Percentiles rank a stretch among this genome's conserved stretches.
Evolutionary conservation across 257 asterid species (phyloP).

Genomic region (Phtheirospermum japonicum): DNA sequence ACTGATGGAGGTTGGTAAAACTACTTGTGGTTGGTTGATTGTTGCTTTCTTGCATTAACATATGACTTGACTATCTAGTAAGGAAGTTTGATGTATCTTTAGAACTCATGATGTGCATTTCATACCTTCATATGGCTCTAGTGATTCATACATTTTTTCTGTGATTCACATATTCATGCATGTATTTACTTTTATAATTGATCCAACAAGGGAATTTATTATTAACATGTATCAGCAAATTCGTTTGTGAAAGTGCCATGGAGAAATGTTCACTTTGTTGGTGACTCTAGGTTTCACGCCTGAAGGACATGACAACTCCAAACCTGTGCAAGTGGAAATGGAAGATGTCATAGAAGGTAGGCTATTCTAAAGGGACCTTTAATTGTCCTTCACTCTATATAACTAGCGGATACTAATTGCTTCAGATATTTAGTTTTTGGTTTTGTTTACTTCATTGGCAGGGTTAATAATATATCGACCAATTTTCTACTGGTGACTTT

Average conservation of each 20-base stretch:
- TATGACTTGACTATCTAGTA: background rate
- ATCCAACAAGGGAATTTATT: background rate
- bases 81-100: background rate
- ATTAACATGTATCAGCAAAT: background rate
- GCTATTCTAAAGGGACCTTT: background rate
- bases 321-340: conserved; percentile 31
- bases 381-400: background rate
- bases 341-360: conserved; percentile 40
- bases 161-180: background rate
- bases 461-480: background rate
- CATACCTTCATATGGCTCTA: background rate
- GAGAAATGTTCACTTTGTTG: conserved; percentile 10
- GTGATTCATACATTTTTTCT: background rate
- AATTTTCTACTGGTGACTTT: background rate
- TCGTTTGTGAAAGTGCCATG: background rate
- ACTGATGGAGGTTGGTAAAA: background rate
- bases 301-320: conserved; percentile 21
- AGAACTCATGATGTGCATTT: background rate
- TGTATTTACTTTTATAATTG: background rate
- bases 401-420: background rate
- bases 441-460: background rate
- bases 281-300: conserved; percentile 28
- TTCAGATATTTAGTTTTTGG: background rate
- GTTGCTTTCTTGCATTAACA: background rate
- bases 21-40: background rate